These are phyloP conservation scores for Gautieria morchelliformis DNA, from an alignment of 768 basidiomycete species.

Conservation along the genomic window DNA sequence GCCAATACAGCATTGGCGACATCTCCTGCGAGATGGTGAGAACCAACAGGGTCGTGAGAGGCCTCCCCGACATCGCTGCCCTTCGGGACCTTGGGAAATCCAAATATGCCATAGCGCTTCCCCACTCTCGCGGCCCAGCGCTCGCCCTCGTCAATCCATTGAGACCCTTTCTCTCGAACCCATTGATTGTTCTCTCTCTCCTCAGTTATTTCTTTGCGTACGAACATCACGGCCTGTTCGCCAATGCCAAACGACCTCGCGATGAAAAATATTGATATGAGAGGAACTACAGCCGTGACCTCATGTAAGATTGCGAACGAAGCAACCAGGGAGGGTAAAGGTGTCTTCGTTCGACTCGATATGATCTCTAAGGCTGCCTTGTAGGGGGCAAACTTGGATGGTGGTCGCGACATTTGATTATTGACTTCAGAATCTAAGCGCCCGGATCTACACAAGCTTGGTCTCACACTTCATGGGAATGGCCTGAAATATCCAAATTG, in stretches of 20 bases:
- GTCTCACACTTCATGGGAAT: background rate
- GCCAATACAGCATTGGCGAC: slow-evolving; percentile 78
- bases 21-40: slow-evolving; percentile 53
- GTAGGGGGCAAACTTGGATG: slow-evolving; percentile 24
- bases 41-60: slow-evolving; percentile 9
- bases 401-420: background rate
- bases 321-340: slow-evolving; percentile 62
- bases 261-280: slow-evolving; percentile 63
- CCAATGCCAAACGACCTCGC: slow-evolving; percentile 63
- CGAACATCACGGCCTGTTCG: slow-evolving; percentile 43
- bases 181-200: slow-evolving; percentile 21
- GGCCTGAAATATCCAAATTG: too few relatives aligned
- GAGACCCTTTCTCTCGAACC: slow-evolving; percentile 33
- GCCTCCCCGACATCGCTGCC: slow-evolving; percentile 7
- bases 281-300: slow-evolving; percentile 67
- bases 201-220: slow-evolving; percentile 17
- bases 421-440: too few relatives aligned
- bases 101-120: slow-evolving; percentile 70
- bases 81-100: slow-evolving; percentile 46
- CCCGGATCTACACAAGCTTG: too few relatives aligned
- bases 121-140: slow-evolving; percentile 63
- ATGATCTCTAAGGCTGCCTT: slow-evolving; percentile 46
- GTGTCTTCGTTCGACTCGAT: slow-evolving; percentile 62
- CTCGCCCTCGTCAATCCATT: slow-evolving; percentile 75
- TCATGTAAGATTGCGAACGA: slow-evolving; percentile 85